phyloP scores from a whole-genome alignment of 2,329 filamentous ascomycete species.

The Talaromyces rugulosus region DNA sequence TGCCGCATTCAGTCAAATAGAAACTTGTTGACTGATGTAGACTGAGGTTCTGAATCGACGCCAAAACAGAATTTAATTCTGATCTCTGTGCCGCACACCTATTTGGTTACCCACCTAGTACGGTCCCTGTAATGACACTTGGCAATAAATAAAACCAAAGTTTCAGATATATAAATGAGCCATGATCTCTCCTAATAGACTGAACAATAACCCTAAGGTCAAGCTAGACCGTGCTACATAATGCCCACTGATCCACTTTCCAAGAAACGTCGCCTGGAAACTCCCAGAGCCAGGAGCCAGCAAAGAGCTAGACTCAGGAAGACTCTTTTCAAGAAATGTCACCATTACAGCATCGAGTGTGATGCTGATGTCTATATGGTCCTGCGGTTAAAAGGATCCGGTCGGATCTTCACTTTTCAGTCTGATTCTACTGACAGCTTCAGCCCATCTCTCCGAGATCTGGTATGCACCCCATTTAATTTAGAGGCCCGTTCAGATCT shows the following conservation, averaged over 20 bases:
- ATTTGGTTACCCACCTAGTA: too few relatives aligned
- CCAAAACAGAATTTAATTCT: too few relatives aligned
- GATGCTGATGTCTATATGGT: slow-evolving; percentile 3
- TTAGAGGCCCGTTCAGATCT: neutral
- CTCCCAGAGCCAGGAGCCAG: neutral
- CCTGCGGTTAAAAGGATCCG: neutral
- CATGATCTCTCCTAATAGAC: too few relatives aligned
- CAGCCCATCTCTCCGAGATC: slow-evolving; percentile 1
- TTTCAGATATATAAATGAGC: too few relatives aligned
- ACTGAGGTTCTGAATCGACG: too few relatives aligned
- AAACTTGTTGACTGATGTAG: too few relatives aligned
- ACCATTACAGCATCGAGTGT: neutral
- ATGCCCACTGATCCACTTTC: neutral
- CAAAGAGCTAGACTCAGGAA: slow-evolving; percentile 3
- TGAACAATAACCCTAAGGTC: too few relatives aligned
- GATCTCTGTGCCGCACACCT: too few relatives aligned
- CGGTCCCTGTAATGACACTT: too few relatives aligned
- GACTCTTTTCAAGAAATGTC: slow-evolving; percentile 1
- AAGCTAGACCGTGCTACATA: neutral
- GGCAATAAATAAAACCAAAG: too few relatives aligned
- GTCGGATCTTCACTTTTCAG: slow-evolving; percentile 3
- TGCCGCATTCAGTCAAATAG: too few relatives aligned
- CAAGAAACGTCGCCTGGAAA: neutral
- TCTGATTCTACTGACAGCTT: neutral
- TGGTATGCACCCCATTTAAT: neutral